These are phyloP conservation scores for Elsinoe arachidis DNA, from an alignment of 2,329 filamentous ascomycete genomes.

Conservation along the genomic window DNA sequence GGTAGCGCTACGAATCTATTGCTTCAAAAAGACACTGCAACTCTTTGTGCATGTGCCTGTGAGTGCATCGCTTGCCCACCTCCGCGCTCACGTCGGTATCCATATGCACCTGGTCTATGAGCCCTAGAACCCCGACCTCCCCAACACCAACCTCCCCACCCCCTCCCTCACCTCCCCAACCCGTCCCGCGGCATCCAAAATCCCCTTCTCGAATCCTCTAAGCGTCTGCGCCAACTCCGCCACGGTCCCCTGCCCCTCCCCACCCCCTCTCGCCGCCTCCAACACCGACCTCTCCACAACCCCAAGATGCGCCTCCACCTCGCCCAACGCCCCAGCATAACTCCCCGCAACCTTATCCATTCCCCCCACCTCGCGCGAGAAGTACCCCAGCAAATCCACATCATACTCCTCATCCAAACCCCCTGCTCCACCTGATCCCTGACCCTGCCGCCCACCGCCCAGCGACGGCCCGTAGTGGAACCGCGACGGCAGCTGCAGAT, in stretches of 20 bases:
- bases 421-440: constrained; percentile 13
- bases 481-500: constrained; percentile 59
- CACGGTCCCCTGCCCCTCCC: constrained; percentile 26
- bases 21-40: background rate
- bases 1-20: background rate
- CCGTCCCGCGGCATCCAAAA: constrained; percentile 38
- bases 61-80: background rate
- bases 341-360: constrained; percentile 32
- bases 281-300: constrained; percentile 39
- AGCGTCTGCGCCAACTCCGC: constrained; percentile 39
- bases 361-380: constrained; percentile 33
- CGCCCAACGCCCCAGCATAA: constrained; percentile 36
- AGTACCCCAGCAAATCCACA: constrained; percentile 40
- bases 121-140: constrained; percentile 14
- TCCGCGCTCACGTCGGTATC: background rate
- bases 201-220: constrained; percentile 41
- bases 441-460: constrained; percentile 18
- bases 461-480: constrained; percentile 43
- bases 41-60: too few species aligned
- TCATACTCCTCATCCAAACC: constrained; percentile 29
- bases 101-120: background rate
- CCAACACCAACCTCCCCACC: constrained; percentile 35
- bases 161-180: constrained; percentile 41
- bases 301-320: constrained; percentile 42
- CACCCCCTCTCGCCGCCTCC: constrained; percentile 27